phyloP scores from a whole-genome alignment of 2,329 filamentous ascomycete genomes.

The Penicillium paneum region DNA sequence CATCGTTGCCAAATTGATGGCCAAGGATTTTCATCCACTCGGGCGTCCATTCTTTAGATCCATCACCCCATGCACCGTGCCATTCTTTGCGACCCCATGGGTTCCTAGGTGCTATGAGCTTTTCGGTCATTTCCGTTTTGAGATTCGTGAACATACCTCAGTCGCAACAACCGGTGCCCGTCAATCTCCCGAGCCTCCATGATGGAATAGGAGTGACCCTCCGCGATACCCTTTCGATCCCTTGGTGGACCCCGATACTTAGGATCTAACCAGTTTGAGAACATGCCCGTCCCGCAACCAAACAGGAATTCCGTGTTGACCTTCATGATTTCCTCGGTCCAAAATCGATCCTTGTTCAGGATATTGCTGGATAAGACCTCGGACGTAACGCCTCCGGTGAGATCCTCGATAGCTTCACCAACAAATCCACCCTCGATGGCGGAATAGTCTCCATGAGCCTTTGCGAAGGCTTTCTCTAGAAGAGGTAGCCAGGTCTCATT shows the following conservation, averaged over 20 bases:
- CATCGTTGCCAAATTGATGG: constrained; percentile 74
- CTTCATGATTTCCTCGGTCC: constrained; percentile 74
- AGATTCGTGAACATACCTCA: constrained; percentile 46
- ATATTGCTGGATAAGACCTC: constrained; percentile 48
- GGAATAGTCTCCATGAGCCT: constrained; percentile 76
- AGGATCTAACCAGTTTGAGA: constrained; percentile 44
- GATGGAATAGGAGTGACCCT: constrained; percentile 57
- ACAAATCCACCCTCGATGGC: constrained; percentile 73
- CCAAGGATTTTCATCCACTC: constrained; percentile 71
- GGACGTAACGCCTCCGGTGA: constrained; percentile 53
- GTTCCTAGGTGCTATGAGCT: constrained; percentile 53
- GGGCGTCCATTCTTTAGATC: constrained; percentile 78
- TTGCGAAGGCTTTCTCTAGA: constrained; percentile 79
- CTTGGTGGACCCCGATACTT: constrained; percentile 34
- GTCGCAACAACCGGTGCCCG: constrained; percentile 60
- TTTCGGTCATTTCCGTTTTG: constrained; percentile 5
- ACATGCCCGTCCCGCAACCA: constrained; percentile 47
- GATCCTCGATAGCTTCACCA: constrained; percentile 58
- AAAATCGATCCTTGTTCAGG: constrained; percentile 71
- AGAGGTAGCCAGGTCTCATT: constrained; percentile 82
- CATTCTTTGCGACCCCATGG: constrained; percentile 80
- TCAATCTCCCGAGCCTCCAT: constrained; percentile 60
- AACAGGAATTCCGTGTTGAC: constrained; percentile 72
- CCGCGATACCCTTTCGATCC: constrained; percentile 44
- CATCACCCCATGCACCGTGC: constrained; percentile 78